Base-by-base conservation (phyloP, 768 basidiomycete species). In the Neoboletus brunneissimus region DNA sequence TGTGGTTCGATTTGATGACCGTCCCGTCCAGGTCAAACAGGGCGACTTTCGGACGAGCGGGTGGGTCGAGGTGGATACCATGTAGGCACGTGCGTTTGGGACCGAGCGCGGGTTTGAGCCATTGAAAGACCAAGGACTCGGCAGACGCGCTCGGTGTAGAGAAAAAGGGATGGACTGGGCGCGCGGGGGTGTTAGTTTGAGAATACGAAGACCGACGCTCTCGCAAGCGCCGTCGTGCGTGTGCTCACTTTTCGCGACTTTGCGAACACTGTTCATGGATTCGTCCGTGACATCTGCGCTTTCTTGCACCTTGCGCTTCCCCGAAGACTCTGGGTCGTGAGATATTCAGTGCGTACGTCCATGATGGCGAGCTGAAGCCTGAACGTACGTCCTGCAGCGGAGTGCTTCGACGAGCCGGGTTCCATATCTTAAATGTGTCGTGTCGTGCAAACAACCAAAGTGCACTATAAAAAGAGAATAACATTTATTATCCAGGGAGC, bases 1-100 rank as follows among this genome's bases (percentile, higher is more conserved):
- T 66, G 48, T 47, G 59, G 48, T 55, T 65, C 47, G 50, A 67
- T 60, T 86, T 88, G 68, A 97, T 93, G 56, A 95, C 63, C 0
- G 92, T 94, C 3, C 90, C 92, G 67, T 97, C 94, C 23, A 97
- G 75, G 69, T 97, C 94, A 59, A 94, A 89, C 13, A 85, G 81
- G 11, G 90, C 88, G 32, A 93, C 81, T 60, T 86, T 88, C n/a
- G 76, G 35, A 1, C 71, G 73, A 9, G 75, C 72, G 13, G 71
- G 51, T 0, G 74, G 70, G 42, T 55, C 55, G 41, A 75, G 65
- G 51, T 73, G 64, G 25, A 66, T 51, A n/a, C 69, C 74, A 42
- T 75, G 65, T 15, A 75, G 55, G 62, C 75, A 76, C 5, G 73
- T 70, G 22, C 69, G 66, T 44, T 72, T 68, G n/a, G 67, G 63